Base-by-base conservation (phyloP, 352 stramenopile genomes). In the Thalassiosira sp. region DNA sequence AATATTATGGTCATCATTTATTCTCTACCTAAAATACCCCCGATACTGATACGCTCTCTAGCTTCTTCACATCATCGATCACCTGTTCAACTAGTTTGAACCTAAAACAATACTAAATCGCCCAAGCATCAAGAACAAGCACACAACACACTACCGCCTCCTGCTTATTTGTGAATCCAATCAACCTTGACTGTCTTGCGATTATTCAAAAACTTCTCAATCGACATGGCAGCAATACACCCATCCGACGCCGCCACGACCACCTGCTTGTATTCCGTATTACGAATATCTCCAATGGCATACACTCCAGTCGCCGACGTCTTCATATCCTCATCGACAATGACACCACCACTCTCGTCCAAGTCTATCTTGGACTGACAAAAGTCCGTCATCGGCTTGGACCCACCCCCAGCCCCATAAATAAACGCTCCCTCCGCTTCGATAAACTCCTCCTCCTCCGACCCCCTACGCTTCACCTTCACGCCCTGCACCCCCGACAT, bases 311-410 rank as follows among this genome's bases (percentile, higher is more conserved):
- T 63, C 8, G 76, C 48, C 27, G 22, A 65, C 0, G 79, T 88
- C 69, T 83, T 68, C 79, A 89, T 88, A 54, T 87, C 65, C 16
- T 79, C 79, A 49, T 86, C 64, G 1, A 87, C 80, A 35, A 82
- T 66, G 1, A 89, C 79, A 15, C 83, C 83, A 3, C 83, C 83
- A 27, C 76, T 40, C 25, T 88, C 76, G 28, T 87, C 63, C 5
- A 85, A 66, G 3, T 81, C 72, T 2, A 89, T 70, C 51, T 74
- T 78, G 45, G 6, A 48, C 37, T 69, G 42, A 48, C 76, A 60
- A 69, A 89, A 89, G 46, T 89, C 83, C 5, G 83, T 89, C 35
- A 89, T 88, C 1, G 83, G 83, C 59, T 88, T 89, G 15, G 76
- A 85, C 59, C 79, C 83, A 20, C 73, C 79, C 28, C 79, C 79